Evolutionary conservation across 495 filamentous ascomycete species (phyloP).

Genomic region (Xylaria curta): DNA sequence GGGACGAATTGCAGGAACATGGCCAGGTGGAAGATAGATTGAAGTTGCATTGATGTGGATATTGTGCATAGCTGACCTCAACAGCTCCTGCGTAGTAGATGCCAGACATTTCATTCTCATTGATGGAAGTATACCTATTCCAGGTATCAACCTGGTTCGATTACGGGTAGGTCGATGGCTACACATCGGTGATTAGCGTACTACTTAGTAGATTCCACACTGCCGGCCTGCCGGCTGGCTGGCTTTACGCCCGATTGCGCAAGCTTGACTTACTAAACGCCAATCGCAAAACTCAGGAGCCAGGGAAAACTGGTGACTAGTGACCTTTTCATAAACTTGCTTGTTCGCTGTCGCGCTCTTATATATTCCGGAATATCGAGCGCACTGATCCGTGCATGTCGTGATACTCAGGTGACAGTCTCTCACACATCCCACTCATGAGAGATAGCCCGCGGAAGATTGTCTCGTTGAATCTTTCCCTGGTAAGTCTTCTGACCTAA

Average conservation of each 20-base stretch:
- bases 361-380: neutral
- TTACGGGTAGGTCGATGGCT: neutral
- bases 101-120: conserved; percentile 1
- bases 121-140: neutral
- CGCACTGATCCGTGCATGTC: conserved; percentile 18
- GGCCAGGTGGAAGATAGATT: neutral
- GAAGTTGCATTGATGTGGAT: conserved; percentile 17
- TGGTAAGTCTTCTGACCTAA: neutral
- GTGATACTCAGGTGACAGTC: conserved; percentile 9
- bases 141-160: conserved; percentile 1
- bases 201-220: neutral
- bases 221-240: neutral
- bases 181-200: neutral
- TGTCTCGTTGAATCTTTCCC: conserved; percentile 1
- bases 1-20: conserved; percentile 6
- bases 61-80: conserved; percentile 15
- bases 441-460: neutral
- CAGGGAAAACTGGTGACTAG: conserved; percentile 2
- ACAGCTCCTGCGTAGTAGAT: neutral
- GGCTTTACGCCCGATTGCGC: neutral
- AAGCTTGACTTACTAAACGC: conserved; percentile 7
- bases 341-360: neutral
- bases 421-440: neutral
- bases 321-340: conserved; percentile 9
- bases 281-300: neutral